Evolutionary conservation across 1,284 basidiomycete genomes (phyloP).

Genomic region (Schizopora paradoxa): DNA sequence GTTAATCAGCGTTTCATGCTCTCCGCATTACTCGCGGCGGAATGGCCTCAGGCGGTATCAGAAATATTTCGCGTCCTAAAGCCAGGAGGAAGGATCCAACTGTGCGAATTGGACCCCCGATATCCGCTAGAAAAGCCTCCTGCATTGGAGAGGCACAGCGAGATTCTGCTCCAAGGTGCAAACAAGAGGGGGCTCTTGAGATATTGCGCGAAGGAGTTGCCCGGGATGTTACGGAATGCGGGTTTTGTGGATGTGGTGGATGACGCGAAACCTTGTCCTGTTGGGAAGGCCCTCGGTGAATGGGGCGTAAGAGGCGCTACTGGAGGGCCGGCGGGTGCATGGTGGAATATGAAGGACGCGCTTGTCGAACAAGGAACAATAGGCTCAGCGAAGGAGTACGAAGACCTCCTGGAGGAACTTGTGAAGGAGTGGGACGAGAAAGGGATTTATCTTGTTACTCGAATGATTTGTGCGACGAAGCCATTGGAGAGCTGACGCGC

Average conservation of each 20-base stretch:
- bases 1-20: constrained; percentile 30
- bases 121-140: too few species aligned
- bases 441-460: background rate
- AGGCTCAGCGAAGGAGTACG: background rate
- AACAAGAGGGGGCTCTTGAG: constrained; percentile 1
- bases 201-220: background rate
- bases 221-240: background rate
- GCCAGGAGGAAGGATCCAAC: constrained; percentile 27
- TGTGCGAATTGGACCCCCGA: too few species aligned
- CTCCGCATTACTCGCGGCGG: constrained; percentile 22
- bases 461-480: background rate
- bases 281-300: background rate
- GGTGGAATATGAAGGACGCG: background rate
- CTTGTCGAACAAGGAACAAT: background rate
- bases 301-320: background rate
- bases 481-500: background rate
- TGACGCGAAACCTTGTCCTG: background rate
- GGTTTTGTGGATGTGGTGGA: constrained; percentile 5
- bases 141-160: too few species aligned
- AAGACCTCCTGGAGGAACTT: background rate
- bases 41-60: constrained; percentile 24
- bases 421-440: background rate
- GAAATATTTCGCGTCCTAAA: constrained; percentile 28
- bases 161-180: background rate
- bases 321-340: too few species aligned